phyloP scores from a whole-genome alignment of 768 basidiomycete genomes.

The Lyophyllum decastes region DNA sequence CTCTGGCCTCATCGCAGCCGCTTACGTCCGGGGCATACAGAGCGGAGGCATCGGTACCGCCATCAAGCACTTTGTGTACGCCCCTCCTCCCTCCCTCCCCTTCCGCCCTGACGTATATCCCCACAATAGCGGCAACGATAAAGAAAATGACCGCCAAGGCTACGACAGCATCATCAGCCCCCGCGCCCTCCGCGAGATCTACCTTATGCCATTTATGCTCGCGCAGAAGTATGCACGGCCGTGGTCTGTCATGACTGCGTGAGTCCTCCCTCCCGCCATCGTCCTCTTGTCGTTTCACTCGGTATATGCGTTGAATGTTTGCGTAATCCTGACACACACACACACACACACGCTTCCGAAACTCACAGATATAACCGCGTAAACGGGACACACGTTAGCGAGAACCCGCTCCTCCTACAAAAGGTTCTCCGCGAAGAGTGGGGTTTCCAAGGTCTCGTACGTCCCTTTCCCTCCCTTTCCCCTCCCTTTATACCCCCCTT shows the following conservation, averaged over 20 bases:
- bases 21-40: constrained; percentile 80
- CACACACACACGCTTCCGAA: no score
- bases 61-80: constrained; percentile 84
- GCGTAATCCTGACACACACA: no score
- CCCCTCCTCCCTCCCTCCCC: neutral
- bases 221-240: constrained; percentile 66
- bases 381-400: constrained; percentile 73
- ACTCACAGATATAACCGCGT: constrained; percentile 72
- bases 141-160: constrained; percentile 73
- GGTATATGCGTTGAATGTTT: no score
- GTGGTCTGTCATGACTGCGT: constrained; percentile 76
- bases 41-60: constrained; percentile 72
- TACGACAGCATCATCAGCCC: constrained; percentile 68
- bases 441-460: constrained; percentile 64
- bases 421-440: constrained; percentile 70
- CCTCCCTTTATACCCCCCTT: no score
- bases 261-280: constrained; percentile 25
- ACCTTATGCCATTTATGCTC: constrained; percentile 76
- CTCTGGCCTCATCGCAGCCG: constrained; percentile 67
- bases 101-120: neutral
- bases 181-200: constrained; percentile 72
- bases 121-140: constrained; percentile 66
- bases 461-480: constrained; percentile 5
- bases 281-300: neutral
- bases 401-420: constrained; percentile 59